phyloP scores from a whole-genome alignment of 495 filamentous ascomycete genomes.

The Neurospora sp. region DNA sequence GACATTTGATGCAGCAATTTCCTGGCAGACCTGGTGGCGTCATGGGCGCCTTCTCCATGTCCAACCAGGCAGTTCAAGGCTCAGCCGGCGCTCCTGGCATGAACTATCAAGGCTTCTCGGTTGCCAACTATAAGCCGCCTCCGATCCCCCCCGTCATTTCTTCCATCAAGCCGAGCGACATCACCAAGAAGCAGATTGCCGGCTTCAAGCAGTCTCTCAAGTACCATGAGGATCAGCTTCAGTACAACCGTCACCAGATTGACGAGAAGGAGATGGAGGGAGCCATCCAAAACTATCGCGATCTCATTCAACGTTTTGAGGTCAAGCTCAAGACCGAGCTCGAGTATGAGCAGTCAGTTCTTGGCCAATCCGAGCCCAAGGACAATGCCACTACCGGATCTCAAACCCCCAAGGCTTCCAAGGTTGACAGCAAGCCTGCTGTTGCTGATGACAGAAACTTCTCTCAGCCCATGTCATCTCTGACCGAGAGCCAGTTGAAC shows the following conservation, averaged over 20 bases:
- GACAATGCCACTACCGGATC: conserved; percentile 5
- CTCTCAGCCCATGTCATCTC: neutral
- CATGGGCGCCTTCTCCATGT: conserved; percentile 3
- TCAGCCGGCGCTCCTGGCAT: neutral
- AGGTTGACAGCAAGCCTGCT: neutral
- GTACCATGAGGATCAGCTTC: conserved; percentile 36
- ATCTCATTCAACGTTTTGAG: conserved; percentile 32
- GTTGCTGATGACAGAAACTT: neutral
- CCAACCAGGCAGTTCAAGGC: conserved; percentile 1
- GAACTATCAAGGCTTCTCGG: conserved; percentile 7
- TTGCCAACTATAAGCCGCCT: conserved; percentile 16
- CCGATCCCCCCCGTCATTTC: conserved; percentile 26
- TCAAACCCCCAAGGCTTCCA: neutral
- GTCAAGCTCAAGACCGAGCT: conserved; percentile 23
- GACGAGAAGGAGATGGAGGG: conserved; percentile 32
- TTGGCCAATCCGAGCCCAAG: conserved; percentile 13
- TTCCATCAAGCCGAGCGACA: conserved; percentile 37
- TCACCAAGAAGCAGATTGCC: conserved; percentile 38
- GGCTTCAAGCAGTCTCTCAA: conserved; percentile 36
- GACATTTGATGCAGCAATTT: conserved; percentile 13
- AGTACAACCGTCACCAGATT: conserved; percentile 41
- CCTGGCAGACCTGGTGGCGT: conserved; percentile 10
- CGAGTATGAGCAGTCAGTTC: conserved; percentile 23
- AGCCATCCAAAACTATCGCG: conserved; percentile 20
- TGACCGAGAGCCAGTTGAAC: neutral